Percentiles rank a stretch among this genome's conserved stretches.
Conservation (phyloP, 257 asterid genomes). For the Ligustrum vulgare region DNA sequence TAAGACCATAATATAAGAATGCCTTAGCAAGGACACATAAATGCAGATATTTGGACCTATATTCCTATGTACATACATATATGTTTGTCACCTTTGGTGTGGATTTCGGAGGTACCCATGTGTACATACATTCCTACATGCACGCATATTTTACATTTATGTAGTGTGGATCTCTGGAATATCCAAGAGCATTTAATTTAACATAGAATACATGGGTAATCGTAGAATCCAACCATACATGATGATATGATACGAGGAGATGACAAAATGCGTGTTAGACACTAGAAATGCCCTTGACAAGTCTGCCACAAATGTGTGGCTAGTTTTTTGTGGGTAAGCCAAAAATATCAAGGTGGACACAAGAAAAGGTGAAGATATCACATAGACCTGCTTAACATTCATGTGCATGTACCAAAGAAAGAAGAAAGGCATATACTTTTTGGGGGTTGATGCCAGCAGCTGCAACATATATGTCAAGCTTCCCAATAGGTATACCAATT, state of each 20-base stretch:
- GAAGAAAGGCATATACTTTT: constrained; percentile 55
- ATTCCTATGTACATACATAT: constrained; percentile 2
- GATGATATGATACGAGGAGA: background rate
- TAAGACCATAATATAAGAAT: constrained; percentile 1
- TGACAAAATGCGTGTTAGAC: background rate
- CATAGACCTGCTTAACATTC: constrained; percentile 6
- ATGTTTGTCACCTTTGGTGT: background rate
- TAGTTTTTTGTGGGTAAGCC: background rate
- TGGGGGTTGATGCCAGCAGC: constrained; percentile 99
- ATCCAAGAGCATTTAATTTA: constrained; percentile 19
- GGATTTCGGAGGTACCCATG: background rate
- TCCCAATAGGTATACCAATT: constrained; percentile 95
- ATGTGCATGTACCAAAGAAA: constrained; percentile 19
- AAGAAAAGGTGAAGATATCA: background rate
- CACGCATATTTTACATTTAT: constrained; percentile 7
- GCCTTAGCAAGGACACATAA: constrained; percentile 2
- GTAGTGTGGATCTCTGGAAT: constrained; percentile 9
- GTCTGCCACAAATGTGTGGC: background rate
- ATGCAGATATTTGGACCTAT: background rate
- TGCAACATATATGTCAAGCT: constrained; percentile 98
- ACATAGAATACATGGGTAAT: background rate
- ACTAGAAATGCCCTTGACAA: background rate
- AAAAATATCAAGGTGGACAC: background rate
- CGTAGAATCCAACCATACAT: background rate
- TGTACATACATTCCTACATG: background rate